Evolutionary conservation across 768 basidiomycete species (phyloP).

Genomic region (Gautieria morchelliformis): DNA sequence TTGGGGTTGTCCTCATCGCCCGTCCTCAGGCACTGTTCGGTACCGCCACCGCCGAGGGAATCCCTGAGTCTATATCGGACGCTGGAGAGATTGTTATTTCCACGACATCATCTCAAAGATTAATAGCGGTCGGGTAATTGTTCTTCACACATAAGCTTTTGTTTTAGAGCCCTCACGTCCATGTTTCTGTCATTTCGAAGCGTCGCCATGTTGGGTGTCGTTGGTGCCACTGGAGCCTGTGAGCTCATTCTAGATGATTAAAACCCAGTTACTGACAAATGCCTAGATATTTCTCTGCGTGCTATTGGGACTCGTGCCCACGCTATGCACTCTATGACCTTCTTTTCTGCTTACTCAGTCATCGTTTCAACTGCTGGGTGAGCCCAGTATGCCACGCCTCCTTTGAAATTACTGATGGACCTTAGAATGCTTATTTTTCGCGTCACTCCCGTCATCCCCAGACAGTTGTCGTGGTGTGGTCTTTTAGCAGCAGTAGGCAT

Average conservation of each 20-base stretch:
- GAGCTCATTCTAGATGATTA: conserved; percentile 19
- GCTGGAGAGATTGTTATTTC: conserved; percentile 1
- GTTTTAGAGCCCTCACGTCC: neutral
- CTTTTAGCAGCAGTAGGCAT: conserved; percentile 24
- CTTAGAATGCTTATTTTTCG: conserved; percentile 16
- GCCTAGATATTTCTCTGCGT: conserved; percentile 41
- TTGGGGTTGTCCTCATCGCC: conserved; percentile 76
- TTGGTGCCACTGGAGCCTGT: conserved; percentile 64
- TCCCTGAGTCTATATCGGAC: conserved; percentile 5
- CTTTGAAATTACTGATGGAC: neutral
- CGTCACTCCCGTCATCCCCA: conserved; percentile 18
- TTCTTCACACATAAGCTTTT: neutral
- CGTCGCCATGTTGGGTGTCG: conserved; percentile 54
- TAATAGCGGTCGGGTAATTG: conserved; percentile 51
- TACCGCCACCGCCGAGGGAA: conserved; percentile 1
- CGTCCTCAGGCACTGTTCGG: conserved; percentile 71
- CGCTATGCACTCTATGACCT: conserved; percentile 60
- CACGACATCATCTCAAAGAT: conserved; percentile 28
- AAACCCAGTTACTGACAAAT: neutral
- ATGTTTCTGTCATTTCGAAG: conserved; percentile 23
- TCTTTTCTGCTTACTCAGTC: conserved; percentile 53
- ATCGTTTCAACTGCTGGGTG: conserved; percentile 26
- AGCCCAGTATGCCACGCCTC: neutral
- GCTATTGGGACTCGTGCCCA: conserved; percentile 71
- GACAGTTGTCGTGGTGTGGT: conserved; percentile 6